A percentile compares a stretch with the other conserved stretches of the same genome.
These are phyloP conservation scores for Marasmius sp. DNA, from an alignment of 1,284 basidiomycete species.

Conservation along the genomic window DNA sequence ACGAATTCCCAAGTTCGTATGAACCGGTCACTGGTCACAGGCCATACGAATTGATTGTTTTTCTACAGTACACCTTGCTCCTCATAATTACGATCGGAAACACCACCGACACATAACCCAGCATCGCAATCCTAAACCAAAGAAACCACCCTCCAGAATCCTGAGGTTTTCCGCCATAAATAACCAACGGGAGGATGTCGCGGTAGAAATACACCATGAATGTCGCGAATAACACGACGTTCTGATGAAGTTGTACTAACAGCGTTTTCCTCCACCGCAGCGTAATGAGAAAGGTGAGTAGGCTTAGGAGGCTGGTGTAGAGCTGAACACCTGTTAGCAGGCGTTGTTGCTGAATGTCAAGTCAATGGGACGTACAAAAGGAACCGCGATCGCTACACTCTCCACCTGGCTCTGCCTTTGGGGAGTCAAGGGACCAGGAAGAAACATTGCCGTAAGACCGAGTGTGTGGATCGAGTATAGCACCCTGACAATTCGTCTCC, in stretches of 20 bases:
- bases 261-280: neutral
- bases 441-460: too few species aligned
- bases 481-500: too few species aligned
- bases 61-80: too few species aligned
- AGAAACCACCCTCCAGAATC: conserved; percentile 26
- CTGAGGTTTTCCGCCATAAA: conserved; percentile 28
- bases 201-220: conserved; percentile 47
- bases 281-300: neutral
- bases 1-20: too few species aligned
- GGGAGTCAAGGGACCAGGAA: too few species aligned
- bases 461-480: too few species aligned
- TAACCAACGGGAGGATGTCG: conserved; percentile 54
- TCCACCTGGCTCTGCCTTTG: too few species aligned
- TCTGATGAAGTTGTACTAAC: conserved; percentile 11
- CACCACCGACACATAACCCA: conserved; percentile 20
- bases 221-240: conserved; percentile 25
- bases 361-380: too few species aligned
- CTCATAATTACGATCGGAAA: conserved; percentile 13
- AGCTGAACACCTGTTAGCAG: neutral
- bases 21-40: too few species aligned
- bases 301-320: neutral
- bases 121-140: conserved; percentile 25
- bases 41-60: too few species aligned
- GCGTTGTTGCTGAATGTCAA: too few species aligned
- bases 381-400: too few species aligned